Percentiles rank a stretch among this genome's conserved stretches.
phyloP scores from a whole-genome alignment of 2,329 filamentous ascomycete species.

The Curvularia hawaiiensis region DNA sequence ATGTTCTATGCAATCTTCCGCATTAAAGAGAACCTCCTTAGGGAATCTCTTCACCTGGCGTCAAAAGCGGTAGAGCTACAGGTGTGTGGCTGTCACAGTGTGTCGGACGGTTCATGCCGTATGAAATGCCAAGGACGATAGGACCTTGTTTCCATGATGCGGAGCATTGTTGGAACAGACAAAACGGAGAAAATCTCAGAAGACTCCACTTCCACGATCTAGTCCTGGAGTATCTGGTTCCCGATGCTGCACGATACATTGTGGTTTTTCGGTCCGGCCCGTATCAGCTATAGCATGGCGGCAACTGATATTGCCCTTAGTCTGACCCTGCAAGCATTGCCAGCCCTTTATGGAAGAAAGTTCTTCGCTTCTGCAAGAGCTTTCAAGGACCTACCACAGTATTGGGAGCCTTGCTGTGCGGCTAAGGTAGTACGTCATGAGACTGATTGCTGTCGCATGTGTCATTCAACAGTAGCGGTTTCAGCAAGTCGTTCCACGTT shows the following conservation, averaged over 20 bases:
- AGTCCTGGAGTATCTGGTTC: neutral
- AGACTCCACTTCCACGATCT: neutral
- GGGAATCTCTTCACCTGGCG: conserved; percentile 6
- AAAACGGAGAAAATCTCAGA: neutral
- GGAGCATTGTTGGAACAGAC: neutral
- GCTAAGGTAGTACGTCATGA: neutral
- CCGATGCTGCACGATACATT: neutral
- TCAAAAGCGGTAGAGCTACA: conserved; percentile 16
- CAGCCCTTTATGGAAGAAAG: neutral
- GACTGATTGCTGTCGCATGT: conserved; percentile 4
- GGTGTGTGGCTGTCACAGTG: conserved; percentile 12
- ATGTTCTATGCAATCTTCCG: conserved; percentile 8
- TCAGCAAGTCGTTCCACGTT: conserved; percentile 21
- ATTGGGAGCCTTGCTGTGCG: neutral
- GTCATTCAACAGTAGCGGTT: conserved; percentile 17
- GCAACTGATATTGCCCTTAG: neutral
- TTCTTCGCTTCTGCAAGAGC: neutral
- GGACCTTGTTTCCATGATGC: conserved; percentile 2
- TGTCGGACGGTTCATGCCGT: conserved; percentile 1
- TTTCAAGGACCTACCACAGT: neutral
- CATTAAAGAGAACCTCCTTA: conserved; percentile 8
- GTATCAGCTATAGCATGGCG: neutral
- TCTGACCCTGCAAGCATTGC: neutral
- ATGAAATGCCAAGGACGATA: conserved; percentile 1
- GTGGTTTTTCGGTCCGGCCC: neutral